These are phyloP conservation scores for Epichloe hybrida DNA, from an alignment of 2,329 filamentous ascomycete genomes.

Conservation along the genomic window DNA sequence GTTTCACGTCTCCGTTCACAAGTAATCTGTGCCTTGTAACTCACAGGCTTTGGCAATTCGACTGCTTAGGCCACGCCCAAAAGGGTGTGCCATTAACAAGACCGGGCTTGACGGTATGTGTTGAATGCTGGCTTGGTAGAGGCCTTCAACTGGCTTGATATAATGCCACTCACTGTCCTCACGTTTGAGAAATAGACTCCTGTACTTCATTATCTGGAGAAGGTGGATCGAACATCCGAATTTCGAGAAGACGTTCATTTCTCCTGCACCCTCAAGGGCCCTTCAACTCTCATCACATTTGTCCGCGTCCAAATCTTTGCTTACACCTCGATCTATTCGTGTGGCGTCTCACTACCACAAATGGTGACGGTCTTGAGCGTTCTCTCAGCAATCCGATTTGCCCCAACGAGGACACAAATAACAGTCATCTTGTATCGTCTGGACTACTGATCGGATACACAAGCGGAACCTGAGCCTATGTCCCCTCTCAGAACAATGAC, in stretches of 20 bases:
- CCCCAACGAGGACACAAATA: neutral
- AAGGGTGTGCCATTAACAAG: neutral
- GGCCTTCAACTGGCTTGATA: neutral
- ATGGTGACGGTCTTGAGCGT: neutral
- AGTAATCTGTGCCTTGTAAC: neutral
- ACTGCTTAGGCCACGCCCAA: neutral
- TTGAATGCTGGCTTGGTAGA: neutral
- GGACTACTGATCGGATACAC: neutral
- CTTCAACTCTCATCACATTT: neutral
- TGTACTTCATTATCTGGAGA: neutral
- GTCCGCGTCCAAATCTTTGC: neutral
- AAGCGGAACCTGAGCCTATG: neutral
- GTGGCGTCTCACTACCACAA: neutral
- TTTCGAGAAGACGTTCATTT: neutral
- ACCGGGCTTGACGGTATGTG: neutral
- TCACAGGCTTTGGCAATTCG: neutral
- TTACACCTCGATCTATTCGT: neutral
- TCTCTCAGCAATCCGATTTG: conserved; percentile 1
- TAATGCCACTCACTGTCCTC: neutral
- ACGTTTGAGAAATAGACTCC: neutral
- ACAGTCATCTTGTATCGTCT: neutral
- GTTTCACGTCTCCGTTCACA: conserved; percentile 1
- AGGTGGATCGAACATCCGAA: neutral
- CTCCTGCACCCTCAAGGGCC: neutral
- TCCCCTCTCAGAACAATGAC: neutral